Evolutionary conservation across 441 rosid species (phyloP).

Genomic region (Omphalea diandra): DNA sequence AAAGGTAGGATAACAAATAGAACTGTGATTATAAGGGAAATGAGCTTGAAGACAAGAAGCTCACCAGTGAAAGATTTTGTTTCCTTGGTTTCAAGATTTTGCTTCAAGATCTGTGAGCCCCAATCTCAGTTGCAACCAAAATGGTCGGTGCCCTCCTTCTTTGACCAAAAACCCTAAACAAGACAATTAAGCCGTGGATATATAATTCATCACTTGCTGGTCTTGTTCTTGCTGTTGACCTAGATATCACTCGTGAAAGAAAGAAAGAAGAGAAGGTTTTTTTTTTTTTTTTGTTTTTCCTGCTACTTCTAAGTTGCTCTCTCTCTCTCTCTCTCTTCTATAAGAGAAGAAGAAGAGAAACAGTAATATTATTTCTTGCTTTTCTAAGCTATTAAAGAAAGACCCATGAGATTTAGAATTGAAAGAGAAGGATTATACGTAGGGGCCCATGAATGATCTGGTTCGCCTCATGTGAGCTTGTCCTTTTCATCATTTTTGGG

Average conservation of each 20-base stretch:
- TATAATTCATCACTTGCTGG: conserved; percentile 25
- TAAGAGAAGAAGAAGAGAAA: not conserved
- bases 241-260: no score
- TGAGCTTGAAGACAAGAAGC: conserved; percentile 15
- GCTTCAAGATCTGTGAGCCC: conserved; percentile 36
- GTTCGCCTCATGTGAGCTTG: conserved; percentile 94
- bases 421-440: conserved; percentile 29
- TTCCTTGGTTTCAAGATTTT: conserved; percentile 15
- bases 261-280: no score
- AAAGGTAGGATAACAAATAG: conserved; percentile 24
- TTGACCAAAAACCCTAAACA: conserved; percentile 37
- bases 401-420: conserved; percentile 19
- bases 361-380: not conserved
- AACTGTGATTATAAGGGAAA: conserved; percentile 7
- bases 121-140: no score
- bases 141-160: conserved; percentile 53
- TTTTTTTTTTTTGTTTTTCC: not conserved
- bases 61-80: conserved; percentile 31
- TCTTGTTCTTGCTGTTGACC: no score
- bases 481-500: conserved; percentile 67
- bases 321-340: not conserved
- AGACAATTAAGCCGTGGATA: conserved; percentile 35
- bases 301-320: not conserved
- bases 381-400: conserved; percentile 12
- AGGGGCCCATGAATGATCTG: conserved; percentile 92